These are phyloP conservation scores for Coccinonectria pachysandricola DNA, from an alignment of 2,329 filamentous ascomycete species.

Conservation along the genomic window DNA sequence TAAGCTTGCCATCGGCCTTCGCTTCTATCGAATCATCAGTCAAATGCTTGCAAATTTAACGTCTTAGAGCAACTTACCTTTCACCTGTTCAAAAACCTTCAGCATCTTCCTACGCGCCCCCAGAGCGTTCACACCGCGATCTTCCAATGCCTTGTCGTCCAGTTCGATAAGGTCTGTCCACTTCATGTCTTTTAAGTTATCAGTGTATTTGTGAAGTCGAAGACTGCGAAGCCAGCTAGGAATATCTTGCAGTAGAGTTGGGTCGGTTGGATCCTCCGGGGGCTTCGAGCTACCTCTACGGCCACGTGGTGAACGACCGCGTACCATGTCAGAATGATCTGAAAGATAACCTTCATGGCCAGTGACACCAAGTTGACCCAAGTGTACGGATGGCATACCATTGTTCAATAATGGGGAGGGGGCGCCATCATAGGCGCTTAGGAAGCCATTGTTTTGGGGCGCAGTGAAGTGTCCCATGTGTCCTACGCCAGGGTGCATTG, in stretches of 20 bases:
- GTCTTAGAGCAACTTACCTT: slow-evolving; percentile 48
- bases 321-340: slow-evolving; percentile 83
- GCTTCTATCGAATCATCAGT: slow-evolving; percentile 41
- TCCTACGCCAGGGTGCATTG: slow-evolving; percentile 59
- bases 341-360: slow-evolving; percentile 81
- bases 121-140: slow-evolving; percentile 86
- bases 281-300: slow-evolving; percentile 93
- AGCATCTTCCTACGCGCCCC: slow-evolving; percentile 95
- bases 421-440: slow-evolving; percentile 72
- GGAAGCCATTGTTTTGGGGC: slow-evolving; percentile 88
- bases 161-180: slow-evolving; percentile 90
- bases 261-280: slow-evolving; percentile 93
- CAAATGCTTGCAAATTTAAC: slow-evolving; percentile 1
- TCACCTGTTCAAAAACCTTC: slow-evolving; percentile 97
- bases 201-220: slow-evolving; percentile 95
- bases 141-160: slow-evolving; percentile 86
- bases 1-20: slow-evolving; percentile 62
- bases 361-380: slow-evolving; percentile 61
- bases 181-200: slow-evolving; percentile 93
- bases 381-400: slow-evolving; percentile 58
- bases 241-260: slow-evolving; percentile 82
- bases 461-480: slow-evolving; percentile 65
- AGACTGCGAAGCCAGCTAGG: slow-evolving; percentile 92
- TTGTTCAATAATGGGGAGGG: slow-evolving; percentile 57
- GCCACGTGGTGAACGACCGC: slow-evolving; percentile 85